phyloP scores from a whole-genome alignment of 768 basidiomycete genomes.

The Boletus patriciae region DNA sequence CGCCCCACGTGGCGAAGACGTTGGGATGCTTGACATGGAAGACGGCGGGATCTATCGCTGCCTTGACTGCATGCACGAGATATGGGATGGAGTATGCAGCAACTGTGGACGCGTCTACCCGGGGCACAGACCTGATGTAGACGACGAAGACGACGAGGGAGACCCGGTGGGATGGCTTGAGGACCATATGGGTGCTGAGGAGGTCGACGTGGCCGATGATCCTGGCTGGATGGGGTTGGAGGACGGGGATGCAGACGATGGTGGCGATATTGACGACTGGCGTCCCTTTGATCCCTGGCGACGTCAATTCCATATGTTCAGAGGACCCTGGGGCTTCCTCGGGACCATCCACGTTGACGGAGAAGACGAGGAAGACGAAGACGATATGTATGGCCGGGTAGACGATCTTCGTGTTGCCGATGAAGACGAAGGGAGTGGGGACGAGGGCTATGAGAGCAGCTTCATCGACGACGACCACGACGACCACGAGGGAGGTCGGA shows the following conservation, averaged over 20 bases:
- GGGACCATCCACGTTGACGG: constrained; percentile 23
- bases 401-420: constrained; percentile 4
- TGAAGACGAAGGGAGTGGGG: constrained; percentile 29
- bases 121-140: constrained; percentile 42
- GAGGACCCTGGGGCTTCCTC: constrained; percentile 19
- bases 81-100: constrained; percentile 67
- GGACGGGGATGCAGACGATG: constrained; percentile 36
- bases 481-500: constrained; percentile 7
- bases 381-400: background rate
- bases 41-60: constrained; percentile 80
- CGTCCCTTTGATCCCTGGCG: constrained; percentile 20
- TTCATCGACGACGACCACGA: constrained; percentile 58
- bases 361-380: constrained; percentile 23
- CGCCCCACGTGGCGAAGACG: constrained; percentile 34
- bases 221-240: constrained; percentile 36
- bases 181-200: constrained; percentile 39
- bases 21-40: constrained; percentile 70
- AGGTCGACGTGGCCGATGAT: constrained; percentile 30
- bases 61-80: constrained; percentile 74
- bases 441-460: constrained; percentile 50
- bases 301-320: constrained; percentile 12
- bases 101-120: constrained; percentile 59
- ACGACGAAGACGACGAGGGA: constrained; percentile 29
- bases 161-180: constrained; percentile 37
- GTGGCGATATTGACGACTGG: constrained; percentile 28